A percentile compares a stretch with the other conserved stretches of the same genome.
These are phyloP conservation scores for Hanseniaspora clermontiae DNA, from an alignment of 805 yeast species.

Conservation along the genomic window DNA sequence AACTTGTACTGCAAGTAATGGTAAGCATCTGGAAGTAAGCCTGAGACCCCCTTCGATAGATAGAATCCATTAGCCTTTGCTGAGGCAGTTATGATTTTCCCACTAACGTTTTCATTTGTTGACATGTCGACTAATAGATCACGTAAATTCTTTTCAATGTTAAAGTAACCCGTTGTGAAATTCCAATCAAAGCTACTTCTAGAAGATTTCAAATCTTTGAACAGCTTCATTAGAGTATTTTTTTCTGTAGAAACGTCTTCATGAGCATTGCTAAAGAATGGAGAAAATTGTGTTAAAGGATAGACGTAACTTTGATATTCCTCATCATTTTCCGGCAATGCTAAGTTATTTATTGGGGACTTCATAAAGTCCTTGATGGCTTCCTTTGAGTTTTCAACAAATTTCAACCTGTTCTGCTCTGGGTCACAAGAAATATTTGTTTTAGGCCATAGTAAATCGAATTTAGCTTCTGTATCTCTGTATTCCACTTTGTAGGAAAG, in stretches of 20 bases:
- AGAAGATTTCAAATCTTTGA: conserved; percentile 34
- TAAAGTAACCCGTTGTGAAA: conserved; percentile 94
- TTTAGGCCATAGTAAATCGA: conserved; percentile 60
- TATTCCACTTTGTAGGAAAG: conserved; percentile 56
- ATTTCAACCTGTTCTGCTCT: conserved; percentile 37
- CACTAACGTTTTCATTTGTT: conserved; percentile 38
- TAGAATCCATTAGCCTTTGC: conserved; percentile 91
- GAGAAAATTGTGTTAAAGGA: conserved; percentile 86
- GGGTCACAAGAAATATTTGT: conserved; percentile 60
- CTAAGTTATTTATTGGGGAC: conserved; percentile 20
- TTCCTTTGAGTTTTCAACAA: conserved; percentile 43
- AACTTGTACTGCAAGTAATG: conserved; percentile 61
- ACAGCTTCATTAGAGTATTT: conserved; percentile 48
- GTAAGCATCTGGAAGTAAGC: conserved; percentile 77
- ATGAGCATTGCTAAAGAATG: conserved; percentile 37
- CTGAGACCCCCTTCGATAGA: conserved; percentile 67
- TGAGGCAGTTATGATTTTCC: conserved; percentile 77
- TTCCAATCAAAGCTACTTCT: conserved; percentile 51
- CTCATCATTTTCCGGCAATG: conserved; percentile 13
- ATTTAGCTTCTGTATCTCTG: conserved; percentile 35
- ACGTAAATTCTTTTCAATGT: conserved; percentile 67
- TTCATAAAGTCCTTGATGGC: conserved; percentile 48
- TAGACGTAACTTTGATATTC: conserved; percentile 55
- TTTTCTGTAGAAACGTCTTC: conserved; percentile 67
- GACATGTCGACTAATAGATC: conserved; percentile 35